These are phyloP conservation scores for Nannizziopsis barbatae DNA, from an alignment of 2,329 filamentous ascomycete species.

Conservation along the genomic window DNA sequence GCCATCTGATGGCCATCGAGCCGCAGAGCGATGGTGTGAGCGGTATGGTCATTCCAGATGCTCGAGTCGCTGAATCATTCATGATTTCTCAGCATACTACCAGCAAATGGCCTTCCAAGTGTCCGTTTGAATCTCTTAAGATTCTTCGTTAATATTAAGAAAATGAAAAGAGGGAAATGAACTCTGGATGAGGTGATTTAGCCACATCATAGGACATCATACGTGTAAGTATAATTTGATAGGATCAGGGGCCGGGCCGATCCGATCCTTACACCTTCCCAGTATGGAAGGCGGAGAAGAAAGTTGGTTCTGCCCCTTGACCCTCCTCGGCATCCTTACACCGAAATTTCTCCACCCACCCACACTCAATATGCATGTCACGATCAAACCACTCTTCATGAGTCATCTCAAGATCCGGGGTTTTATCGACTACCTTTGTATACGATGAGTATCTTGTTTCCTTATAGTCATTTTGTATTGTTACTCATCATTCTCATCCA, in stretches of 20 bases:
- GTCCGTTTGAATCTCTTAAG: slow-evolving; percentile 17
- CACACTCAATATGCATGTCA: too few relatives aligned
- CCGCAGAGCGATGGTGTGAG: slow-evolving; percentile 17
- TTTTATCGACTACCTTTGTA: too few relatives aligned
- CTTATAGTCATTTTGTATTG: too few relatives aligned
- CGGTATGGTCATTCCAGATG: slow-evolving; percentile 23
- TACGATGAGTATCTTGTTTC: too few relatives aligned
- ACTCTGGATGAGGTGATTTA: slow-evolving; percentile 35
- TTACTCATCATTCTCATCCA: too few relatives aligned
- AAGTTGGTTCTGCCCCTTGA: too few relatives aligned
- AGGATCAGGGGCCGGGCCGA: slow-evolving; percentile 11
- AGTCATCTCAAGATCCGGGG: too few relatives aligned
- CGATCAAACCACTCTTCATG: too few relatives aligned
- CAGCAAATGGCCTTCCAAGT: slow-evolving; percentile 13
- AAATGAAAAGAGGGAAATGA: slow-evolving; percentile 25
- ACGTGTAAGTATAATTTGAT: slow-evolving; percentile 19
- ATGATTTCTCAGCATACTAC: slow-evolving; percentile 20
- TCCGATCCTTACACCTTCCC: too few relatives aligned
- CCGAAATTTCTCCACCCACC: too few relatives aligned
- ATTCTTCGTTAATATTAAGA: slow-evolving; percentile 23
- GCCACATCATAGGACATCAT: neutral
- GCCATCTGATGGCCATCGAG: slow-evolving; percentile 27
- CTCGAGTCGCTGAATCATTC: slow-evolving; percentile 25
- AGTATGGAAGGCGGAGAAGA: too few relatives aligned
- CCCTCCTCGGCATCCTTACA: too few relatives aligned